These are phyloP conservation scores for Elsinoe australis DNA, from an alignment of 2,329 filamentous ascomycete genomes.

Conservation along the genomic window DNA sequence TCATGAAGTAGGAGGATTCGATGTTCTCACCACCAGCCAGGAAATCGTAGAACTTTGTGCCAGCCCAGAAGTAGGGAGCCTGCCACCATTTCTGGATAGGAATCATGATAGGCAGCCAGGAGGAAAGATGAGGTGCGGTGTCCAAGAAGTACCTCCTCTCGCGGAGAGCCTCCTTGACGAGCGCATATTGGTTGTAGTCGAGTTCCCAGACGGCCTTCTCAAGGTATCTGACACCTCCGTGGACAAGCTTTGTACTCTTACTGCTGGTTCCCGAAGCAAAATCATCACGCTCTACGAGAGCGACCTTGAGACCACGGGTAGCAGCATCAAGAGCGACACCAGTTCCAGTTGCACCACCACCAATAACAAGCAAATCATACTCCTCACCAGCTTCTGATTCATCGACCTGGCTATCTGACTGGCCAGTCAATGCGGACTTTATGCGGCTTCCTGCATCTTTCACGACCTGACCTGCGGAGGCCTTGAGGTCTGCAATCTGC, in stretches of 20 bases:
- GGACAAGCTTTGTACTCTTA: constrained; percentile 81
- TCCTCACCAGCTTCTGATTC: constrained; percentile 38
- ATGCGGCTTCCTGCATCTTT: constrained; percentile 40
- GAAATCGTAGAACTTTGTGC: constrained; percentile 76
- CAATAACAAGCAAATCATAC: constrained; percentile 73
- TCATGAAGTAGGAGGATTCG: constrained; percentile 81
- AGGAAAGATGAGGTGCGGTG: constrained; percentile 73
- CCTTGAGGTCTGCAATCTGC: constrained; percentile 55
- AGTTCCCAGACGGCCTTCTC: constrained; percentile 82
- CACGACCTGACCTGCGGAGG: constrained; percentile 39
- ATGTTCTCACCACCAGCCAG: constrained; percentile 80
- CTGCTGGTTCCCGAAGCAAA: constrained; percentile 75
- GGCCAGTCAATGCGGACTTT: constrained; percentile 31
- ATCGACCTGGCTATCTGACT: constrained; percentile 25
- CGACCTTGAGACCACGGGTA: constrained; percentile 70
- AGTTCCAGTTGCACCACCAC: constrained; percentile 69
- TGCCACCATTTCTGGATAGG: constrained; percentile 79
- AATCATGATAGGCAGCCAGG: constrained; percentile 76
- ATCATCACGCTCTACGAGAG: constrained; percentile 74
- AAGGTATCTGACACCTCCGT: constrained; percentile 75
- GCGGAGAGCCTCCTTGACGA: constrained; percentile 73
- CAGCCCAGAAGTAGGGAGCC: constrained; percentile 69
- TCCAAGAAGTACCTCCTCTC: constrained; percentile 78
- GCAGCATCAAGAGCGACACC: constrained; percentile 76
- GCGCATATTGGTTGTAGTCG: constrained; percentile 66